These are phyloP conservation scores for Gossypium trilobum DNA, from an alignment of 441 rosid species.

Conservation along the genomic window DNA sequence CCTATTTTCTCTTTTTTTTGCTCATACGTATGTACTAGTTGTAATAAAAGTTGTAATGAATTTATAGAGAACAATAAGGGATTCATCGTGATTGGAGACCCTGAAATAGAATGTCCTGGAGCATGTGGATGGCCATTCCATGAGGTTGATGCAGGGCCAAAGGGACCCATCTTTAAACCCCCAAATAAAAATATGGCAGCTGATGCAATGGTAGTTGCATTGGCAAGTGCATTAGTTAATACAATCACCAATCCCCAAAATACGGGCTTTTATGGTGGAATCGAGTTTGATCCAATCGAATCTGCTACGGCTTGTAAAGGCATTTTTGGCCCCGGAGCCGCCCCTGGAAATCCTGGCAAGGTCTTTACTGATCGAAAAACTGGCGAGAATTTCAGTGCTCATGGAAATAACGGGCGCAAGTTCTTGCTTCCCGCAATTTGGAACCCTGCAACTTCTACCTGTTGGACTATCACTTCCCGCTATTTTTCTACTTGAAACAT, in stretches of 20 bases:
- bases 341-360: slow-evolving; percentile 28
- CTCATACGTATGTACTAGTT: background rate
- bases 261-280: slow-evolving; percentile 19
- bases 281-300: slow-evolving; percentile 6
- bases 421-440: slow-evolving; percentile 37
- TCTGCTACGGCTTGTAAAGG: slow-evolving; percentile 30
- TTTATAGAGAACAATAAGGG: slow-evolving; percentile 23
- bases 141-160: slow-evolving; percentile 31
- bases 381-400: slow-evolving; percentile 42
- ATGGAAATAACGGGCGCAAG: slow-evolving; percentile 35
- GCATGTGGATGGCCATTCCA: slow-evolving; percentile 63
- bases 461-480: background rate
- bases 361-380: slow-evolving; percentile 30
- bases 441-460: background rate
- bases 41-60: background rate
- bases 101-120: slow-evolving; percentile 51
- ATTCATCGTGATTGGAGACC: slow-evolving; percentile 48
- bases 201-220: slow-evolving; percentile 44
- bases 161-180: slow-evolving; percentile 34
- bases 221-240: slow-evolving; percentile 47
- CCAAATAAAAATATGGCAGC: slow-evolving; percentile 50
- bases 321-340: slow-evolving; percentile 37
- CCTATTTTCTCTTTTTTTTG: background rate
- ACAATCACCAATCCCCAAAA: slow-evolving; percentile 30
- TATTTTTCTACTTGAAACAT: too few relatives aligned